Percentiles rank a stretch among this genome's conserved stretches.
Evolutionary conservation across 345 rosid genomes (phyloP).

Genomic region (Ceriops zippeliana): DNA sequence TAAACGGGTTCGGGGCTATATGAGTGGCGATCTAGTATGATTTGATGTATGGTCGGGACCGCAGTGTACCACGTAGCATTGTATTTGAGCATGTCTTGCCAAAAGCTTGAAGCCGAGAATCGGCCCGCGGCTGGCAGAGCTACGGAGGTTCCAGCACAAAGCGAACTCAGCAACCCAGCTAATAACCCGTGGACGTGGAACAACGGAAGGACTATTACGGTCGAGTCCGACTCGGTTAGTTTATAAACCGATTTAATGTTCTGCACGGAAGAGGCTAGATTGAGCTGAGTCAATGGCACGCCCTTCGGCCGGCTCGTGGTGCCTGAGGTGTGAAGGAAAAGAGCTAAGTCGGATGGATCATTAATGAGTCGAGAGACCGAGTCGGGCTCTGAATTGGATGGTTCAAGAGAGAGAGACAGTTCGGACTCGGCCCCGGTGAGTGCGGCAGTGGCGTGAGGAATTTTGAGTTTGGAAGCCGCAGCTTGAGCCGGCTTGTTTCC

Average conservation of each 20-base stretch:
- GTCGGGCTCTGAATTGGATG: slow-evolving; percentile 20
- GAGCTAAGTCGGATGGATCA: slow-evolving; percentile 54
- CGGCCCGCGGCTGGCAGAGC: slow-evolving; percentile 74
- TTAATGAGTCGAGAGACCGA: slow-evolving; percentile 39
- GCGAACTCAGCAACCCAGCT: slow-evolving; percentile 73
- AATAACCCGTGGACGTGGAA: slow-evolving; percentile 85
- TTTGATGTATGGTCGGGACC: slow-evolving; percentile 88
- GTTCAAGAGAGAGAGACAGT: slow-evolving; percentile 30
- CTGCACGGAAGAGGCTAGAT: slow-evolving; percentile 48
- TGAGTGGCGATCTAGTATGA: slow-evolving; percentile 66
- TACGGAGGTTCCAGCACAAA: slow-evolving; percentile 72
- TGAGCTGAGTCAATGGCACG: slow-evolving; percentile 62
- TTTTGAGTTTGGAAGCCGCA: slow-evolving; percentile 54
- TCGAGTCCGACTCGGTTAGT: slow-evolving; percentile 66
- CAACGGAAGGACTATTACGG: slow-evolving; percentile 74
- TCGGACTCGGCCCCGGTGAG: slow-evolving; percentile 32
- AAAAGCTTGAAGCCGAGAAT: slow-evolving; percentile 80
- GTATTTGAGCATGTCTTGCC: slow-evolving; percentile 63
- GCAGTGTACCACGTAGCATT: slow-evolving; percentile 89
- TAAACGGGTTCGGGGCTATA: slow-evolving; percentile 52
- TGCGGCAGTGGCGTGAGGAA: slow-evolving; percentile 41
- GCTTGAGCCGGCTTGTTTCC: slow-evolving; percentile 41
- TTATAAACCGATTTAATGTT: slow-evolving; percentile 65
- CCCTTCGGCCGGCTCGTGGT: slow-evolving; percentile 81
- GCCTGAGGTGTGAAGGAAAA: slow-evolving; percentile 70